Base-by-base conservation (phyloP, 2,329 filamentous ascomycete genomes). In the Aspergillus ustus region DNA sequence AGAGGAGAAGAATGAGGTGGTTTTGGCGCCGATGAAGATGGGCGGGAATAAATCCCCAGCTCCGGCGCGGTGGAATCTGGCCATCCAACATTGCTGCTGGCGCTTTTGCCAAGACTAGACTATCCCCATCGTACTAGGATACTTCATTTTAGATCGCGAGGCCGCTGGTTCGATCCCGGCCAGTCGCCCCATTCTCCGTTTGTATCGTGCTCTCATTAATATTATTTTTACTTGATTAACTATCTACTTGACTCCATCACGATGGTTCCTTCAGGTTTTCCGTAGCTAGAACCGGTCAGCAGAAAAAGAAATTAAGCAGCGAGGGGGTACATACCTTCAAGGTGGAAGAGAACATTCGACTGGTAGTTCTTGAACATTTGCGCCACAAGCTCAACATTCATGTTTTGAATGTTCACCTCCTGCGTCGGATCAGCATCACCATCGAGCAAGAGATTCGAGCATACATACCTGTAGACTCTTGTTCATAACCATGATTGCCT, bases 331-430 rank as follows among this genome's bases (percentile, higher is more conserved):
- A 67, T 82, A 96, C 95, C 95, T 88, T 98, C 95, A 6, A 99
- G 84, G 72, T 99, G 95, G 76, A 99, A 98, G 6, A 98, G 82
- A 15, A 98, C 94, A 71, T 98, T 99, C 11, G 93, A 97, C 77
- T 97, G 93, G 76, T 99, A 99, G 80, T 98, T 99, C 82, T 98
- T 97, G 84, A 98, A 99, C 95, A 99, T 99, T 75, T 98, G 94
- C 0, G 94, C 93, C 5, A 98, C 95, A 2, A 98, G 85, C 80
- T 98, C 95, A 40, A 97, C 92, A 74, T 99, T 96, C 93, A 98
- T 97, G 77, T 98, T 99, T 72, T 97, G 91, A 59, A 97, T 89
- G 73, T 98, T 98, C 84, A 98, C 97, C 69, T 98, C 94, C 91
- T 97, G 69, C 6, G 59, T 8, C 6, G 20, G 58, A 45, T 57